These are phyloP conservation scores for Thelephora terrestris DNA, from an alignment of 1,284 basidiomycete species.

Conservation along the genomic window DNA sequence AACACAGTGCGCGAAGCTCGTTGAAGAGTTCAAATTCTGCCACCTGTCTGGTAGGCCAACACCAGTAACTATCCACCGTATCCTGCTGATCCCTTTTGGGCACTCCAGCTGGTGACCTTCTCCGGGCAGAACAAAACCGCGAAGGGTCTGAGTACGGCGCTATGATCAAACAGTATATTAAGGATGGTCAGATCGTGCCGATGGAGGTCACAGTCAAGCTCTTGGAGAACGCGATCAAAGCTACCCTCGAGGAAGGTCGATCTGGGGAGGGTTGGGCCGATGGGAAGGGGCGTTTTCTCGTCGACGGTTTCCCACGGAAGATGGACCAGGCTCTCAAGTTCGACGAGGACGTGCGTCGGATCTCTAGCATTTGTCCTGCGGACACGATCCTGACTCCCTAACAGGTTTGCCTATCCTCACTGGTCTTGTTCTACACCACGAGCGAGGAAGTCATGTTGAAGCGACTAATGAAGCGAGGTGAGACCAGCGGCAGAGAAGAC, in stretches of 20 bases:
- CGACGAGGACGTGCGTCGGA: conserved; percentile 66
- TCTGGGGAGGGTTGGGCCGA: conserved; percentile 54
- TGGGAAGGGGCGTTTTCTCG: conserved; percentile 81
- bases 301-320: conserved; percentile 97
- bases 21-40: conserved; percentile 84
- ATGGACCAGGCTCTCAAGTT: conserved; percentile 98
- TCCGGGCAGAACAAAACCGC: conserved; percentile 89
- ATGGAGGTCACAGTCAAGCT: conserved; percentile 97
- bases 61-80: not conserved
- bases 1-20: conserved; percentile 86
- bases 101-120: conserved; percentile 81
- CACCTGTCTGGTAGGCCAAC: conserved; percentile 79
- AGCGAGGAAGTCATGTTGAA: conserved; percentile 83
- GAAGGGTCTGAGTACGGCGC: conserved; percentile 80
- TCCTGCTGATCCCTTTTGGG: conserved; percentile 2
- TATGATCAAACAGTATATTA: conserved; percentile 85
- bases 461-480: conserved; percentile 80
- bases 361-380: not conserved
- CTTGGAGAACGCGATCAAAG: conserved; percentile 86
- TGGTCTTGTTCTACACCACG: conserved; percentile 86
- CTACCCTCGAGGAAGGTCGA: conserved; percentile 39
- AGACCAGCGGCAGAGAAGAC: conserved; percentile 93
- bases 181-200: conserved; percentile 91
- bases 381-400: not conserved
- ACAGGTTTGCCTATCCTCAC: conserved; percentile 71